phyloP scores from a whole-genome alignment of 768 basidiomycete genomes.

The Arthromyces matolae region DNA sequence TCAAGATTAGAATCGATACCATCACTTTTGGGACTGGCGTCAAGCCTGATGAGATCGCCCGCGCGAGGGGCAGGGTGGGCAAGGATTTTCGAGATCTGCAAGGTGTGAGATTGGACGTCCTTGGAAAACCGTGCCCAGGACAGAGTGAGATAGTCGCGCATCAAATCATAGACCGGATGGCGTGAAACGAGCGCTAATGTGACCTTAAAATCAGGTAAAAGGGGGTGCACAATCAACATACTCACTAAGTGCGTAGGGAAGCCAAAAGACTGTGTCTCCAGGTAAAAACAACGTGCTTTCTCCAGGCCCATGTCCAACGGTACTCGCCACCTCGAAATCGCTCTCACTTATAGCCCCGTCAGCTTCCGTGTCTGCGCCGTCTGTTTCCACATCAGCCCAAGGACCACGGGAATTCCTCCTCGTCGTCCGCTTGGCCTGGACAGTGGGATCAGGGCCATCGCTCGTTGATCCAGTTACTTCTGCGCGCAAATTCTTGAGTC shows the following conservation, averaged over 20 bases:
- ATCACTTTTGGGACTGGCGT: slow-evolving; percentile 68
- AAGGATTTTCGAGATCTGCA: slow-evolving; percentile 85
- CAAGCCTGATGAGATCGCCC: slow-evolving; percentile 81
- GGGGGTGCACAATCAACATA: slow-evolving; percentile 15
- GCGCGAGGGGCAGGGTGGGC: slow-evolving; percentile 85
- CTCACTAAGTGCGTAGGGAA: slow-evolving; percentile 88
- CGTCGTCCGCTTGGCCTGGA: slow-evolving; percentile 54
- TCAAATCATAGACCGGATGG: slow-evolving; percentile 90
- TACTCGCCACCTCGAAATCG: slow-evolving; percentile 80
- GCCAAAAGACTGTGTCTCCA: slow-evolving; percentile 90
- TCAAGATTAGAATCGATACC: slow-evolving; percentile 57
- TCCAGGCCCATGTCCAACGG: slow-evolving; percentile 75
- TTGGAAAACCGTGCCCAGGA: slow-evolving; percentile 94
- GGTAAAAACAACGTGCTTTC: slow-evolving; percentile 88
- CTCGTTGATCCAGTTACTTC: slow-evolving; percentile 43
- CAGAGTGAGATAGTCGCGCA: slow-evolving; percentile 94
- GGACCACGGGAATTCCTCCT: slow-evolving; percentile 62
- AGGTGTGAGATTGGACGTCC: slow-evolving; percentile 88
- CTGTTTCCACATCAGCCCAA: slow-evolving; percentile 73
- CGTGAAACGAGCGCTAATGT: slow-evolving; percentile 79
- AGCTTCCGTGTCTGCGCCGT: slow-evolving; percentile 68
- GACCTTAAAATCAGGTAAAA: slow-evolving; percentile 8
- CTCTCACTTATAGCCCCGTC: slow-evolving; percentile 81
- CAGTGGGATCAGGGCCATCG: slow-evolving; percentile 49
- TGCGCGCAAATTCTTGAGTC: slow-evolving; percentile 61